phyloP scores from a whole-genome alignment of 2,329 filamentous ascomycete species.

The Fusarium nurragi region DNA sequence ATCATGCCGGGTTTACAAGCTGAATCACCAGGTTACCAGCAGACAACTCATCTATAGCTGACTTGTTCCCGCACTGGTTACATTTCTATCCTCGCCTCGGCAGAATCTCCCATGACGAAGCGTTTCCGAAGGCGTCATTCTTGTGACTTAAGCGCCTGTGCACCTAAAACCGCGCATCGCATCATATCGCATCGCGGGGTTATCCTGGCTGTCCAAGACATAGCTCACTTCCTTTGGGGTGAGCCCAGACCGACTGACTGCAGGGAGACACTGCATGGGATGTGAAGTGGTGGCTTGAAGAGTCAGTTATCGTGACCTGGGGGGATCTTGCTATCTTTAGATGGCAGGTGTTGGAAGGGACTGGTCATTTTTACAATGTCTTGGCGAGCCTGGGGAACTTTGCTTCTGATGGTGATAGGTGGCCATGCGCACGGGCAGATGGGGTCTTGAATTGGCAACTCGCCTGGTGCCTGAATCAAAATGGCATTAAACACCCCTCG shows the following conservation, averaged over 20 bases:
- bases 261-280: background rate
- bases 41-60: conserved; percentile 4
- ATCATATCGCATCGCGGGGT: conserved; percentile 19
- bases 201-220: conserved; percentile 31
- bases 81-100: background rate
- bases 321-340: background rate
- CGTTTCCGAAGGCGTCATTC: conserved; percentile 28
- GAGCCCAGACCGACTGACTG: too few species aligned
- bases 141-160: conserved; percentile 13
- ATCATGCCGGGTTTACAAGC: conserved; percentile 21
- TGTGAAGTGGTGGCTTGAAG: background rate
- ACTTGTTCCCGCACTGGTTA: conserved; percentile 13
- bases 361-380: conserved; percentile 15
- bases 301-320: background rate
- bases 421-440: too few species aligned
- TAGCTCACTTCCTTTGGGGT: too few species aligned
- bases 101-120: conserved; percentile 15
- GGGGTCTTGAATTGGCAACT: background rate
- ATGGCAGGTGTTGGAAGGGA: background rate
- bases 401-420: background rate
- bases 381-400: conserved; percentile 16
- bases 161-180: background rate
- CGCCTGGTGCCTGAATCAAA: conserved; percentile 1
- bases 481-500: background rate
- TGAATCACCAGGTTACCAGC: background rate